These are phyloP conservation scores for Kluyveromyces starmeri DNA, from an alignment of 805 yeast genomes.

Conservation along the genomic window DNA sequence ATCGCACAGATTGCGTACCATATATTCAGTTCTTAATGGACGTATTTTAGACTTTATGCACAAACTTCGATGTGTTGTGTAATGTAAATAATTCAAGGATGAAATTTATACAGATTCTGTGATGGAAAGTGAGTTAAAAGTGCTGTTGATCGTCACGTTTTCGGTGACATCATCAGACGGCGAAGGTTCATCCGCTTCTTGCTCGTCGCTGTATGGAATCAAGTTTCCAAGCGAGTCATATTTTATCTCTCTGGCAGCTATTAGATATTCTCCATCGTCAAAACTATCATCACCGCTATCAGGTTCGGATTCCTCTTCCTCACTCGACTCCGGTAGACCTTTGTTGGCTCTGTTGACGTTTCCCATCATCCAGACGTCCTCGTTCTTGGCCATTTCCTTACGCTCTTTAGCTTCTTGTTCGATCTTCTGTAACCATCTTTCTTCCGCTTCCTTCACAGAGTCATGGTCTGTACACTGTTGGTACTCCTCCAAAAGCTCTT, in stretches of 20 bases:
- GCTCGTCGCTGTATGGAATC: conserved; percentile 10
- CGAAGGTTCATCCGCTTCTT: conserved; percentile 8
- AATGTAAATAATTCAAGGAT: no score
- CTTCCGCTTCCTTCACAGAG: conserved; percentile 64
- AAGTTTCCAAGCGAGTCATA: conserved; percentile 23
- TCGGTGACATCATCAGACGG: conserved; percentile 1
- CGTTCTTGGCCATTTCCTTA: conserved; percentile 41
- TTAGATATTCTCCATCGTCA: conserved; percentile 6
- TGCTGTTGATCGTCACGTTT: neutral
- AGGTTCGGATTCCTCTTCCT: conserved; percentile 8
- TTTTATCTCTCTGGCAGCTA: conserved; percentile 8
- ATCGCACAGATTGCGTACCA: no score
- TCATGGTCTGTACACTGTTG: conserved; percentile 73
- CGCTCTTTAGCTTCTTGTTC: conserved; percentile 60
- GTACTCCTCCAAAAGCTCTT: conserved; percentile 66
- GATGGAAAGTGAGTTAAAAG: no score
- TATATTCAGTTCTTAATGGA: no score
- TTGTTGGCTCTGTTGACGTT: conserved; percentile 49
- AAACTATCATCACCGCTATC: conserved; percentile 18
- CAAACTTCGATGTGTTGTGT: no score
- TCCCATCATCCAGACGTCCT: conserved; percentile 72
- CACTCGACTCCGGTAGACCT: neutral
- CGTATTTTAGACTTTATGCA: no score
- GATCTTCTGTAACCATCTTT: conserved; percentile 58
- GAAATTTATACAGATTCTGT: no score